Percentiles rank a stretch among this genome's conserved stretches.
phyloP scores from a whole-genome alignment of 805 yeast species.

The Citeromyces nyonsensis region DNA sequence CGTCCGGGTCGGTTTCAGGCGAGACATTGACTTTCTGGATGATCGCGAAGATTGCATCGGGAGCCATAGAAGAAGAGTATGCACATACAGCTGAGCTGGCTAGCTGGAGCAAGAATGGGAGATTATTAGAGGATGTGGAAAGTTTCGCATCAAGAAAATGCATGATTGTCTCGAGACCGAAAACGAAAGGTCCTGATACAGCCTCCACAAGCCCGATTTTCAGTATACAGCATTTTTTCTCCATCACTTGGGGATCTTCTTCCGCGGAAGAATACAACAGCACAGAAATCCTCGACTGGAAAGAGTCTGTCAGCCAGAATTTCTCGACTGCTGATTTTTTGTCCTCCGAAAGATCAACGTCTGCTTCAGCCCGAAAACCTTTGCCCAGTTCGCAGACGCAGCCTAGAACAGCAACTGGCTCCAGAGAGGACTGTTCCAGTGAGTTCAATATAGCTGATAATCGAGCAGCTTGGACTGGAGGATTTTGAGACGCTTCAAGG shows the following conservation, averaged over 20 bases:
- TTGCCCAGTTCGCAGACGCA: constrained; percentile 62
- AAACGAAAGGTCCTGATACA: constrained; percentile 51
- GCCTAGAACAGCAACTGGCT: constrained; percentile 24
- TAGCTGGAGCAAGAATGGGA: constrained; percentile 27
- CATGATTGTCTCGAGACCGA: constrained; percentile 23
- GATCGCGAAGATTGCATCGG: constrained; percentile 17
- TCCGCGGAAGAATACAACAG: constrained; percentile 19
- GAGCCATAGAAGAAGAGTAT: constrained; percentile 14
- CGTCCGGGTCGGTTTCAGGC: constrained; percentile 38
- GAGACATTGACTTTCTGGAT: constrained; percentile 21
- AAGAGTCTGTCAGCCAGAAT: constrained; percentile 36
- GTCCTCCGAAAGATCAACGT: constrained; percentile 20
- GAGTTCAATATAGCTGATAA: not conserved
- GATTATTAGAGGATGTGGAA: constrained; percentile 13
- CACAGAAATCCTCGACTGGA: constrained; percentile 24
- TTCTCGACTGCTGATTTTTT: constrained; percentile 13
- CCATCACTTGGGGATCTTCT: constrained; percentile 35
- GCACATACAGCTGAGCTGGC: constrained; percentile 26
- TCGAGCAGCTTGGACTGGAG: constrained; percentile 20
- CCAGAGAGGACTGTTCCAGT: not conserved
- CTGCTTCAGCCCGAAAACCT: constrained; percentile 47
- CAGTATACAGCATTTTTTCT: constrained; percentile 46
- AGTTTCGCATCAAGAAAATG: constrained; percentile 20
- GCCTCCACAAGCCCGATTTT: constrained; percentile 50
- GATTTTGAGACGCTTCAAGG: constrained; percentile 35